These are phyloP conservation scores for Sporothrix phasma DNA, from an alignment of 2,329 filamentous ascomycete species.

Conservation along the genomic window DNA sequence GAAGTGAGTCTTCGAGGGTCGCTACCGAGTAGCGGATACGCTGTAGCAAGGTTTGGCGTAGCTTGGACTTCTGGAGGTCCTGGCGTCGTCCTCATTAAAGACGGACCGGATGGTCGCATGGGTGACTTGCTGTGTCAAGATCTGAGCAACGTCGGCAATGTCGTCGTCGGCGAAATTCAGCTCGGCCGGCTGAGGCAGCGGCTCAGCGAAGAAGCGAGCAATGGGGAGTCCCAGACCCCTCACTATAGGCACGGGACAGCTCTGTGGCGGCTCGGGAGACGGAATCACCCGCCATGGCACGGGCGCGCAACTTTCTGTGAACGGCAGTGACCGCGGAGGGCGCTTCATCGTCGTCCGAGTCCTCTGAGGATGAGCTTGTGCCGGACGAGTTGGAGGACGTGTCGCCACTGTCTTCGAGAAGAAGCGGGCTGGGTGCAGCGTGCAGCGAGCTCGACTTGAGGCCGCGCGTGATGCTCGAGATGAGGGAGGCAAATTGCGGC, in stretches of 20 bases:
- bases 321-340: conserved; percentile 41
- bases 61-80: conserved; percentile 21
- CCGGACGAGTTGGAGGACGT: conserved; percentile 11
- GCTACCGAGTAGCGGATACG: conserved; percentile 40
- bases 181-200: conserved; percentile 42
- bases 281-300: conserved; percentile 28
- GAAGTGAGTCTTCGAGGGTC: conserved; percentile 36
- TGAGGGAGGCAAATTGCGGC: conserved; percentile 24
- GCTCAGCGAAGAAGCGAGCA: conserved; percentile 47
- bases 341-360: conserved; percentile 42
- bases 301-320: conserved; percentile 34
- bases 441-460: conserved; percentile 28
- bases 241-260: conserved; percentile 38
- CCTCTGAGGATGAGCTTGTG: conserved; percentile 19
- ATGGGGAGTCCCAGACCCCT: conserved; percentile 41
- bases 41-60: conserved; percentile 33
- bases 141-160: conserved; percentile 56
- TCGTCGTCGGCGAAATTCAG: conserved; percentile 46
- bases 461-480: conserved; percentile 29
- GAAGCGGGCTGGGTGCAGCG: conserved; percentile 23
- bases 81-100: conserved; percentile 28
- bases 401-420: conserved; percentile 13
- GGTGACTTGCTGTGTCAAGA: conserved; percentile 60
- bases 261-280: conserved; percentile 41
- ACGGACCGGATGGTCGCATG: conserved; percentile 15